Evolutionary conservation across 805 yeast species (phyloP), one percentile per base, ranked within the genome.

Genomic region (Schizosaccharomyces lindneri): DNA sequence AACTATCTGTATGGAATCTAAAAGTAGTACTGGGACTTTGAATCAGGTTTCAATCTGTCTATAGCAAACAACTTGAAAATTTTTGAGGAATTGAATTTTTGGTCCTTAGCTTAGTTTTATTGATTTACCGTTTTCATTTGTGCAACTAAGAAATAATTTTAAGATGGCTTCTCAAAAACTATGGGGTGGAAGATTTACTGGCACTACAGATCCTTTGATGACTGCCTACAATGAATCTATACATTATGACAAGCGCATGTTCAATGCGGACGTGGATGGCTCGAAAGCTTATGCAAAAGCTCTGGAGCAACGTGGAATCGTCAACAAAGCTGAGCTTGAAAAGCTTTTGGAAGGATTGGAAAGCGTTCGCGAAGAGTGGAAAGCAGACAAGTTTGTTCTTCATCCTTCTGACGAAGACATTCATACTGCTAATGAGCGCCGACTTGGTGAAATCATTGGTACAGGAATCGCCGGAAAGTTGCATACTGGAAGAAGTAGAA

Each of bases 121-220:
- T 36, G 41, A 36, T 36, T 36, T 13, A 11, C 15, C 41, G 17
- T 36, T 36, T 36, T 36, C 15, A 36, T 36, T 36, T 36, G 41
- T 36, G 41, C 41, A 36, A 36, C 41, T 11, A 36, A 36, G 41
- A 36, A 36, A 36, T 36, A 36, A 11, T 36, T 36, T 36, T 36
- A 13, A 36, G 11, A 46, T 46, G 51, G 51, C 57, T 24, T 59
- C 82, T 36, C 77, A 76, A 67, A 89, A 83, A 72, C 76, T 90
- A 66, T 90, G 98, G 98, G 98, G 98, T 68, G 98, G 97, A 68
- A 81, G 98, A 73, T 90, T 90, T 75, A 90, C 97, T 64, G 97
- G 95, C 64, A 24, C 17, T 65, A 82, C 95, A 36, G 99, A 93
- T 68, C 99, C 99, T 2, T 76, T 93, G 69, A 93, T 93, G 99